phyloP scores from a whole-genome alignment of 495 filamentous ascomycete genomes.

The Copromyces sp. region DNA sequence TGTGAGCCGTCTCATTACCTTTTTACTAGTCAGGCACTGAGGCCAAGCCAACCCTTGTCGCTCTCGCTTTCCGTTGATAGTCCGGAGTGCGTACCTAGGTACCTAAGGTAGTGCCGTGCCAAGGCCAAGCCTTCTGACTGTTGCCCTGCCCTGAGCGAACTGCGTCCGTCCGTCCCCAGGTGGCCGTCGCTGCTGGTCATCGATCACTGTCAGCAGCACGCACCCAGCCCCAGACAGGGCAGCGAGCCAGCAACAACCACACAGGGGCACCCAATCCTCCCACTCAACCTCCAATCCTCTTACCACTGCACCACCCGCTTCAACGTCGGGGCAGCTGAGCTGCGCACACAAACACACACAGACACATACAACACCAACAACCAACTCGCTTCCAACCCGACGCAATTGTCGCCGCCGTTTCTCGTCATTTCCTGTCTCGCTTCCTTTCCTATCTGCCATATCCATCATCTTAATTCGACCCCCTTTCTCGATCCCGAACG shows the following conservation, averaged over 20 bases:
- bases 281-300: not conserved
- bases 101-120: not conserved
- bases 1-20: not conserved
- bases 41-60: not conserved
- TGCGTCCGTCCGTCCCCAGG: not conserved
- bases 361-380: not conserved
- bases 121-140: not conserved
- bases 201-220: not conserved
- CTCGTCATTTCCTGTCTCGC: not conserved
- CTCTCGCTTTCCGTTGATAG: not conserved
- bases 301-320: not conserved
- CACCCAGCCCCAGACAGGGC: not conserved
- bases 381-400: not conserved
- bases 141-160: not conserved
- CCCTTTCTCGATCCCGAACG: not conserved
- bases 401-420: not conserved
- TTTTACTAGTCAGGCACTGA: not conserved
- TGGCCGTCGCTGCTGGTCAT: not conserved
- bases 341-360: not conserved
- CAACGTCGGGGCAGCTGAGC: not conserved
- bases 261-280: not conserved
- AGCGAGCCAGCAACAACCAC: not conserved
- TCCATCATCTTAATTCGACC: not conserved
- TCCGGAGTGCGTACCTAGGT: not conserved
- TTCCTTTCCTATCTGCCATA: not conserved